Evolutionary conservation across 1,139 yeast genomes (phyloP), one percentile per base, ranked within the genome.

Genomic region (Geotrichum restrictum): DNA sequence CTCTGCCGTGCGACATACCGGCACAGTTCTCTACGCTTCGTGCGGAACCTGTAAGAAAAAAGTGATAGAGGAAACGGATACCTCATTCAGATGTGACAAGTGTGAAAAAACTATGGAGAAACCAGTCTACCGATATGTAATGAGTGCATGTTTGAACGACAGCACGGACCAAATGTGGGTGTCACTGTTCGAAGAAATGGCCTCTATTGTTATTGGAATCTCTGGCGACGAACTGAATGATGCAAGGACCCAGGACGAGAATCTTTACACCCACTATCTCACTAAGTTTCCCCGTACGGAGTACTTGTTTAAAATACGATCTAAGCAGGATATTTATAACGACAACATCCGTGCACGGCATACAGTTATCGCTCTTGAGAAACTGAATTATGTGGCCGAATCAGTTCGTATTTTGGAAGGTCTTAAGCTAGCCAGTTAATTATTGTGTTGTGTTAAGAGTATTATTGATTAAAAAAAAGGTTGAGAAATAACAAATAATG

Each of bases 11-110:
- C 22, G 39, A 18, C 34, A 38, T 68, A 80, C 85, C 18, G 94
- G 86, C 57, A 84, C 79, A 59, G 81, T 89, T 67, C 81, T 88
- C 51, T 93, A 93, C 66, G 96, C 98, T 11, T 94, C 98, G n/a
- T 94, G 98, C 72, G 81, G 77, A 44, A 80, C 79, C 42, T 93
- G 98, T 75, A 85, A 84, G 67, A 83, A 89, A 65, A 94, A 94
- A 70, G 88, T 89, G 36, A 70, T 84, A 45, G 85, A 85, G 64
- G 83, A 80, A 53, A 75, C 80, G 39, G 29, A 33, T 3, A 87
- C 83, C 18, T 74, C 82, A 22, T 93, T 96, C 96, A 81, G 95
- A 69, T 94, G 99, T 74, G 98, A 89, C 67, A 85, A 85, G 68
- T 91, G 98, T 77, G 85, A 88, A 62, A 73, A 78, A 54, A 78